Conservation (phyloP, 1,139 yeast genomes). For the Candida frijolesensis region DNA sequence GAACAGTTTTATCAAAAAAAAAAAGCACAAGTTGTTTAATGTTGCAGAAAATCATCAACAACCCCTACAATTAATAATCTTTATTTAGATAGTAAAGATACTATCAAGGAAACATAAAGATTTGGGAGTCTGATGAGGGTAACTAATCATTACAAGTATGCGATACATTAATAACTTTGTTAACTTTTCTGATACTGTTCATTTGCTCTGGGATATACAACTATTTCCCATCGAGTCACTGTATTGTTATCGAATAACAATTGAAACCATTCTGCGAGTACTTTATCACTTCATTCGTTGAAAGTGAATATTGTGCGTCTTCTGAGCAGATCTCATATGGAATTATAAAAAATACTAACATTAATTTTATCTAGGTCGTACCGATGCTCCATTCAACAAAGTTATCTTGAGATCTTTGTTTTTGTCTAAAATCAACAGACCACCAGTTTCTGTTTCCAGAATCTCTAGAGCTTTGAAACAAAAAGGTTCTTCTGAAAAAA, state of each 20-base stretch:
- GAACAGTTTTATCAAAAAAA: background rate
- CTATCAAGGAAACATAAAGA: constrained; percentile 13
- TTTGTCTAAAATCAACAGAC: constrained; percentile 98
- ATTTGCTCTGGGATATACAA: background rate
- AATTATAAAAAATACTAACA: constrained; percentile 47
- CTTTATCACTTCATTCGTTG: constrained; percentile 25
- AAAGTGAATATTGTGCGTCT: constrained; percentile 48
- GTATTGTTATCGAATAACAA: background rate
- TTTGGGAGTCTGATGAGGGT: constrained; percentile 7
- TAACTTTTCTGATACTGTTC: background rate
- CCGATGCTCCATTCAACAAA: constrained; percentile 98
- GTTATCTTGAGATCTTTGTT: constrained; percentile 91
- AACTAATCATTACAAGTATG: constrained; percentile 16
- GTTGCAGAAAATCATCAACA: constrained; percentile 9
- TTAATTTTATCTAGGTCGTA: constrained; percentile 66
- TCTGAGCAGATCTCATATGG: constrained; percentile 50
- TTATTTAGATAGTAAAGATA: constrained; percentile 15
- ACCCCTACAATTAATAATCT: constrained; percentile 1
- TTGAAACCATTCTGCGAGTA: constrained; percentile 59
- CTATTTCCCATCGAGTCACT: background rate
- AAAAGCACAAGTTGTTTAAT: background rate
- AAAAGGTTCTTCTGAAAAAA: constrained; percentile 88
- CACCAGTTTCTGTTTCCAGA: constrained; percentile 97
- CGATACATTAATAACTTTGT: background rate
- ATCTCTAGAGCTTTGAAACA: constrained; percentile 80